Conservation (phyloP, 495 filamentous ascomycete genomes). For the Penicillium chermesinum region DNA sequence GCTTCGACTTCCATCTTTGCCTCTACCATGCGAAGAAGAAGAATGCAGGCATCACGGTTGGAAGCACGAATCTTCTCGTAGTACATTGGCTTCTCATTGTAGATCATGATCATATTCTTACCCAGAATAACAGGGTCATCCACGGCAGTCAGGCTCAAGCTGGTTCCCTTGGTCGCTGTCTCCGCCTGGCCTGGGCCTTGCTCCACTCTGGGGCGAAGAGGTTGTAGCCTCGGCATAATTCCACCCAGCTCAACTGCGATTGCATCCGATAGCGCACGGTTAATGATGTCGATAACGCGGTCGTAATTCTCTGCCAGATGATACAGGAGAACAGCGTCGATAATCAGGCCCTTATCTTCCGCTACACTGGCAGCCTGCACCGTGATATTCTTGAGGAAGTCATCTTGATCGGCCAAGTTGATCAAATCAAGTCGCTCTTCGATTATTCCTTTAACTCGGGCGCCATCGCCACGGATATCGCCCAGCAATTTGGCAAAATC, state of each 20-base stretch:
- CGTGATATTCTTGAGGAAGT: constrained; percentile 83
- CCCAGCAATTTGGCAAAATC: constrained; percentile 93
- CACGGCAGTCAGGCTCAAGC: constrained; percentile 75
- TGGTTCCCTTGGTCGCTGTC: constrained; percentile 43
- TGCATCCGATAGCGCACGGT: constrained; percentile 83
- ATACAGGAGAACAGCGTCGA: constrained; percentile 89
- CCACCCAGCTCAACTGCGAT: constrained; percentile 76
- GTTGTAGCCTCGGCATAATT: constrained; percentile 67
- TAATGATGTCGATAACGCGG: constrained; percentile 80
- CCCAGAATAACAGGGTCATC: constrained; percentile 81
- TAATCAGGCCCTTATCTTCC: constrained; percentile 86
- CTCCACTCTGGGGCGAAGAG: constrained; percentile 58
- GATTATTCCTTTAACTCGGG: constrained; percentile 75
- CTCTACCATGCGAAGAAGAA: constrained; percentile 71
- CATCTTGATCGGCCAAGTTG: constrained; percentile 66
- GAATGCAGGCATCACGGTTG: constrained; percentile 64
- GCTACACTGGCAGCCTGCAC: constrained; percentile 84
- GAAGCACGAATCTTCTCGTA: constrained; percentile 57
- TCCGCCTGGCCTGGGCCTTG: constrained; percentile 20
- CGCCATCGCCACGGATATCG: constrained; percentile 79
- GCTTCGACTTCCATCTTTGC: constrained; percentile 67
- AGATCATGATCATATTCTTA: constrained; percentile 72
- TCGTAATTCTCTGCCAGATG: constrained; percentile 94
- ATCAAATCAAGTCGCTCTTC: constrained; percentile 86
- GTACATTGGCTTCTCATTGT: constrained; percentile 70